Percentiles rank a stretch among this genome's conserved stretches.
phyloP scores from a whole-genome alignment of 2,329 filamentous ascomycete species.

The Aspergillus flavus region DNA sequence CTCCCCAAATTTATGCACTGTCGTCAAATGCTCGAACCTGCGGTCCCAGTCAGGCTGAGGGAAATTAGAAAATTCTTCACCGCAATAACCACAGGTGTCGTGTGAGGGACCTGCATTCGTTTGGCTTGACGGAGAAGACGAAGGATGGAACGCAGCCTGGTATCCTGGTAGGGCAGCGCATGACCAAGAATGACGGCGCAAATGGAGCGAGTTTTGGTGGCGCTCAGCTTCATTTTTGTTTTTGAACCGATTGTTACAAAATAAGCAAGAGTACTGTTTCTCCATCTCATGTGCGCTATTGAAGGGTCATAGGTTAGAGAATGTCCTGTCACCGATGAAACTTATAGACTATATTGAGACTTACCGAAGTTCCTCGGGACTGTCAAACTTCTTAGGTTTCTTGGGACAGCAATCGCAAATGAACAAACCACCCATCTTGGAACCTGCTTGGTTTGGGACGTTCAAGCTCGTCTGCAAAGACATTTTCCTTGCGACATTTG shows the following conservation, averaged over 20 bases:
- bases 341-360: slow-evolving; percentile 32
- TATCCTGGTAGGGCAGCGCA: slow-evolving; percentile 80
- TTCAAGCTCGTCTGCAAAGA: slow-evolving; percentile 43
- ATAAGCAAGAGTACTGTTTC: slow-evolving; percentile 93
- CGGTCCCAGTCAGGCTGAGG: slow-evolving; percentile 85
- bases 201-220: slow-evolving; percentile 92
- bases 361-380: slow-evolving; percentile 79
- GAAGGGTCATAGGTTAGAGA: not conserved
- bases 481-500: slow-evolving; percentile 49
- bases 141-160: slow-evolving; percentile 84
- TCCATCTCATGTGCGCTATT: slow-evolving; percentile 83
- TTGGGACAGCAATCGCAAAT: slow-evolving; percentile 97
- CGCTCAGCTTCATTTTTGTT: slow-evolving; percentile 98
- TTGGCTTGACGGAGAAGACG: slow-evolving; percentile 52
- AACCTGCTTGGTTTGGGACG: slow-evolving; percentile 36
- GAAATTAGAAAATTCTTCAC: slow-evolving; percentile 78
- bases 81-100: slow-evolving; percentile 93
- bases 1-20: slow-evolving; percentile 93
- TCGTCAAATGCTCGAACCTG: slow-evolving; percentile 82
- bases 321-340: not conserved
- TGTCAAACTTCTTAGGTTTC: slow-evolving; percentile 94
- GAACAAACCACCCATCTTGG: slow-evolving; percentile 60
- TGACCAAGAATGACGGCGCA: slow-evolving; percentile 93
- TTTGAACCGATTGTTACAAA: slow-evolving; percentile 94
- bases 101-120: slow-evolving; percentile 39